Conservation (phyloP, 352 stramenopile genomes). For the Phytophthora vignae region DNA sequence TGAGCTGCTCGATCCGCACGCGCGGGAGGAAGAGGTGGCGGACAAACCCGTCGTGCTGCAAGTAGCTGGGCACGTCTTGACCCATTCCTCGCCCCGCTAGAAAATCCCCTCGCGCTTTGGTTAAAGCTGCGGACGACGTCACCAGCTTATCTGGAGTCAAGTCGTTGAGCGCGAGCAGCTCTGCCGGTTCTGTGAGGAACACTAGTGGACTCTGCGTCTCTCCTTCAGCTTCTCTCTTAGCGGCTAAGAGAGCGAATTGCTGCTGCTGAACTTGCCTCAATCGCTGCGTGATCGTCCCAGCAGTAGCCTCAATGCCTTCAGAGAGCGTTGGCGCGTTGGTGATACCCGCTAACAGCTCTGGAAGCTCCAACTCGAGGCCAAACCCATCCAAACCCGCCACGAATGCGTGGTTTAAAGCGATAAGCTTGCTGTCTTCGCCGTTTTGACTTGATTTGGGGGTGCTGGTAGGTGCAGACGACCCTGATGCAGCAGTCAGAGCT, state of each 20-base stretch:
- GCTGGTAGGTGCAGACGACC: background rate
- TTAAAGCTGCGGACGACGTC: background rate
- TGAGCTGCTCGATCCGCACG: slow-evolving; percentile 51
- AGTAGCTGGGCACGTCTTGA: slow-evolving; percentile 54
- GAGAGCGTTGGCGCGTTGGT: slow-evolving; percentile 12
- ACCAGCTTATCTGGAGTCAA: slow-evolving; percentile 8
- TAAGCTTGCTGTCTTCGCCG: slow-evolving; percentile 13
- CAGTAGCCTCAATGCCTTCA: slow-evolving; percentile 25
- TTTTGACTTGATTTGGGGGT: slow-evolving; percentile 3
- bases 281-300: slow-evolving; percentile 27
- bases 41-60: slow-evolving; percentile 69
- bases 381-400: slow-evolving; percentile 44
- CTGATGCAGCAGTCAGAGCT: slow-evolving; percentile 9
- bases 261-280: slow-evolving; percentile 36
- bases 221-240: slow-evolving; percentile 5
- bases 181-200: slow-evolving; percentile 66
- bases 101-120: slow-evolving; percentile 41
- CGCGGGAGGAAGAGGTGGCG: slow-evolving; percentile 63
- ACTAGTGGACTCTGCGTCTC: slow-evolving; percentile 7
- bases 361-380: slow-evolving; percentile 34
- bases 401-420: slow-evolving; percentile 44
- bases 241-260: slow-evolving; percentile 24
- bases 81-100: slow-evolving; percentile 45
- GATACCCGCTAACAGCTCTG: slow-evolving; percentile 45
- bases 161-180: slow-evolving; percentile 27